Percentiles rank a stretch among this genome's conserved stretches.
These are phyloP conservation scores for Salvia miltiorrhiza DNA, from an alignment of 257 asterid genomes.

Conservation along the genomic window DNA sequence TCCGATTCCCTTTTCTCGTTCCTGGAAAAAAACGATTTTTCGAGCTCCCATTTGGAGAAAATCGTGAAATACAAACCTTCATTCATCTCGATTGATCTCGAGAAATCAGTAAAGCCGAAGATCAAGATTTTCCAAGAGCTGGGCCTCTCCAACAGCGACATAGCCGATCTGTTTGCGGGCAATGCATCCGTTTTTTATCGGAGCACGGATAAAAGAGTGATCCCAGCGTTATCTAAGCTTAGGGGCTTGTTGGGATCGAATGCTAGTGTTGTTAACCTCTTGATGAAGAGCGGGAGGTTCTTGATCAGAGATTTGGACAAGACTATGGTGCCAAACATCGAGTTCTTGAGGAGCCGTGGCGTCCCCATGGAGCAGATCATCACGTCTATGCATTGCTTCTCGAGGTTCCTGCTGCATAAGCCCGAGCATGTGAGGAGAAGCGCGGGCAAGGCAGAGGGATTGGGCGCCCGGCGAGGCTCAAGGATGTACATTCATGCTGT, in stretches of 20 bases:
- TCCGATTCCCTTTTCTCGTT: constrained; percentile 20
- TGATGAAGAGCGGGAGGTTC: constrained; percentile 26
- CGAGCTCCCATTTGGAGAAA: constrained; percentile 31
- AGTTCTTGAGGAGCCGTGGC: constrained; percentile 26
- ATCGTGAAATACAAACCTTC: constrained; percentile 19
- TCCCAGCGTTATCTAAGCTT: constrained; percentile 28
- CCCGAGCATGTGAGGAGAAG: constrained; percentile 26
- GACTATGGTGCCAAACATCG: constrained; percentile 35
- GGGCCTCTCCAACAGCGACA: constrained; percentile 13
- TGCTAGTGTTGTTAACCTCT: constrained; percentile 24
- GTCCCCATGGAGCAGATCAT: constrained; percentile 14
- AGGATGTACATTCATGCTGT: constrained; percentile 22
- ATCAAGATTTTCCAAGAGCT: constrained; percentile 28
- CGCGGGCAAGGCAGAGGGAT: constrained; percentile 27
- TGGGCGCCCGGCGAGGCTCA: constrained; percentile 17
- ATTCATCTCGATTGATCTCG: constrained; percentile 17
- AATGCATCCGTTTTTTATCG: constrained; percentile 22
- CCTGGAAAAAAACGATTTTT: constrained; percentile 31
- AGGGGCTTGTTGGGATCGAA: constrained; percentile 16
- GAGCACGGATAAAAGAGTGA: constrained; percentile 8
- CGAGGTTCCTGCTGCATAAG: constrained; percentile 31
- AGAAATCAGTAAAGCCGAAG: constrained; percentile 34
- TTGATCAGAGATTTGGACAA: constrained; percentile 25
- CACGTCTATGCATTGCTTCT: neutral
- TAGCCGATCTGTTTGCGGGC: constrained; percentile 23